Evolutionary conservation across 75 land plant genomes (phyloP).

Genomic region (Cunninghamia lanceolata): DNA sequence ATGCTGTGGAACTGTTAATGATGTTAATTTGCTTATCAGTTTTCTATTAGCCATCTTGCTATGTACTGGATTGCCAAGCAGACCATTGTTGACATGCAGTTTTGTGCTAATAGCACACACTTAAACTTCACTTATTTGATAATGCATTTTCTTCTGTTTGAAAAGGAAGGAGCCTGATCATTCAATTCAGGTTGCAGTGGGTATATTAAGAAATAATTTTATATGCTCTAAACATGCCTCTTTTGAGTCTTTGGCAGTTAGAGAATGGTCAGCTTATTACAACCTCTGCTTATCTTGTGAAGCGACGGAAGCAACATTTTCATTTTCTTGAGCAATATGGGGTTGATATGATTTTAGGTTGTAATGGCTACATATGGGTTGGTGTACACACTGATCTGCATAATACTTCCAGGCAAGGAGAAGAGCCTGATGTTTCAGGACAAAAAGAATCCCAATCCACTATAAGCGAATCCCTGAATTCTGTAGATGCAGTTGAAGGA

Average conservation of each 20-base stretch:
- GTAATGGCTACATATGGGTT: constrained; percentile 94
- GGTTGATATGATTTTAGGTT: constrained; percentile 85
- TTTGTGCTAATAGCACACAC: not conserved
- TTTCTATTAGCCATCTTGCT: not conserved
- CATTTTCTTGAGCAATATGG: constrained; percentile 75
- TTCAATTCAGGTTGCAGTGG: not conserved
- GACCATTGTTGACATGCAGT: not conserved
- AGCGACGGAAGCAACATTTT: constrained; percentile 89
- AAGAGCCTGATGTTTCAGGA: constrained; percentile 14
- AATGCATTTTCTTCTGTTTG: not conserved
- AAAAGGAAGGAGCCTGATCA: not conserved
- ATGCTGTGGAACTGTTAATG: not conserved
- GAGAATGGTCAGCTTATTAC: constrained; percentile 82
- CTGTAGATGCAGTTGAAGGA: not conserved
- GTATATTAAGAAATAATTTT: not conserved
- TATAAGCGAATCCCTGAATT: constrained; percentile 5
- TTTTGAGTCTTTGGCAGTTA: constrained; percentile 55
- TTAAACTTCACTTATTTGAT: not conserved
- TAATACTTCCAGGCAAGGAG: constrained; percentile 22
- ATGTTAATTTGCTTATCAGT: not conserved
- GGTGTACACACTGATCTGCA: constrained; percentile 54
- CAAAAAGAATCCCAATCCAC: constrained; percentile 21
- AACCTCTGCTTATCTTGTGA: constrained; percentile 76
- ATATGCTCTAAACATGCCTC: not conserved
- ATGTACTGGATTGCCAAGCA: not conserved